phyloP scores from a whole-genome alignment of 108 stramenopile genomes.

The Pseudonitzschia pungens region DNA sequence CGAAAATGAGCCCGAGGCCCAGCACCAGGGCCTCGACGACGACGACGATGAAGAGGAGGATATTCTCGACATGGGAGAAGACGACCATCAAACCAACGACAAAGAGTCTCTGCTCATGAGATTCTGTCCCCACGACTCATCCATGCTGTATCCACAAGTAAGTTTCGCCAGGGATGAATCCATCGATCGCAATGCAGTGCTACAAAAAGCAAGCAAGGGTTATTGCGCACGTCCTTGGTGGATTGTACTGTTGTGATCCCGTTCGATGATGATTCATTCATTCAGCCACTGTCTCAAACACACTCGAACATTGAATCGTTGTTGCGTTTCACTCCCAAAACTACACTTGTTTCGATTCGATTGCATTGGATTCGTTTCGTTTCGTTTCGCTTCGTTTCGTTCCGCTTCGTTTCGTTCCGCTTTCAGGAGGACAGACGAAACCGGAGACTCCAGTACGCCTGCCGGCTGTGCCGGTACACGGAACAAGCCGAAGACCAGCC shows the following conservation, averaged over 20 bases:
- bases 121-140: slow-evolving; percentile 90
- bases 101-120: slow-evolving; percentile 72
- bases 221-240: too few species aligned
- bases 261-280: too few species aligned
- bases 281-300: too few species aligned
- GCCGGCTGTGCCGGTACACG: slow-evolving; percentile 82
- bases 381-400: not conserved
- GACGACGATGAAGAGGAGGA: slow-evolving; percentile 70
- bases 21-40: slow-evolving; percentile 52
- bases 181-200: not conserved
- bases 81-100: slow-evolving; percentile 36
- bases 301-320: too few species aligned
- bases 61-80: slow-evolving; percentile 51
- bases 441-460: slow-evolving; percentile 69
- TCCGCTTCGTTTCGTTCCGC: not conserved
- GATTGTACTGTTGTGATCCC: too few species aligned
- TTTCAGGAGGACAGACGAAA: slow-evolving; percentile 75
- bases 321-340: too few species aligned
- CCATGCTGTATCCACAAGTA: slow-evolving; percentile 91
- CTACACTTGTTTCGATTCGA: not conserved
- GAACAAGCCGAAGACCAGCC: slow-evolving; percentile 65
- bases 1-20: slow-evolving; percentile 29
- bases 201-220: too few species aligned
- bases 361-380: too few species aligned
- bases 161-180: slow-evolving; percentile 13